Evolutionary conservation across 2,329 filamentous ascomycete genomes (phyloP), one percentile per base, ranked within the genome.

Genomic region (Fusarium sp.): DNA sequence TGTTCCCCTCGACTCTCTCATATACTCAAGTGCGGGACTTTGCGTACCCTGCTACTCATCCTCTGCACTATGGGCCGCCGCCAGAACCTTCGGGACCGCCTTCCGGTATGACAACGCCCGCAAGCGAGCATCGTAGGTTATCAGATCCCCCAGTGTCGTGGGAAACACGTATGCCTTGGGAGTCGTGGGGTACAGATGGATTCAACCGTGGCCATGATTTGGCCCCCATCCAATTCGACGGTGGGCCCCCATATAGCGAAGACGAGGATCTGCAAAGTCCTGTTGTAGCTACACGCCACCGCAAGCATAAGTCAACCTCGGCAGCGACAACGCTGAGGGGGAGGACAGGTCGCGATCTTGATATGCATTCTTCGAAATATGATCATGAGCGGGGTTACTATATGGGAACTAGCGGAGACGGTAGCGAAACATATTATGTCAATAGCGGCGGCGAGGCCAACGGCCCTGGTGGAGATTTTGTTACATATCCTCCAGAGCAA

Each of bases 11-110:
- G 66, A 97, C 91, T 80, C 89, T 98, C 23, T 83, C 93, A 11
- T 98, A 98, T 82, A 91, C 95, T n/a, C 87, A 94, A 49, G 95
- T 99, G 74, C 93, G 96, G 79, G 96, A 99, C 86, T 99, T 98
- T 84, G 96, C 96, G 75, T 99, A 98, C 81, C 91, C 94, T 37
- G 81, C 89, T 32, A 88, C 88, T 62, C 94, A 98, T 82, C 95
- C 94, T 47, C 88, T 98, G 82, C 96, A 98, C 85, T 97, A 97
- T 86, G 96, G 96, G 3, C 93, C 96, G n/a, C 92, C 94, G 21
- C 92, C 92, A 42, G 92, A 95, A 76, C 87, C 90, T 32, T 91
- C 90, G 58, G 84, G 86, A 60, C 90, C 91, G n/a, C 87, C 90
- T 13, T 97, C 95, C 2, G 92, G 92, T 64, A 88, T 93, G 75